Evolutionary conservation across 257 asterid genomes (phyloP).

Genomic region (Lithospermum erythrorhizon): DNA sequence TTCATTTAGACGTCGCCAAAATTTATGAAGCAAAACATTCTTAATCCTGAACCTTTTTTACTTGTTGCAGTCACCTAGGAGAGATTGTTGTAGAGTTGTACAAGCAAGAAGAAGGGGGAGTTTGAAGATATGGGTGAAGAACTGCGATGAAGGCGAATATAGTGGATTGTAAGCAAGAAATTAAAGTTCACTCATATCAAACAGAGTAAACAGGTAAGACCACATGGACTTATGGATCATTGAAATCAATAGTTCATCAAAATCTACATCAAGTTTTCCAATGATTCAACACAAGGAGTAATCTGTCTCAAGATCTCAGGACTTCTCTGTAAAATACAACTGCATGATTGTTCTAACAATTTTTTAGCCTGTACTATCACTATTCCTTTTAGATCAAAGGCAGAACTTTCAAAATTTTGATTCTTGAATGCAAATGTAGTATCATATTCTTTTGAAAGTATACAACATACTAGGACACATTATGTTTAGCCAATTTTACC

Average conservation of each 20-base stretch:
- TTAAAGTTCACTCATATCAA: neutral
- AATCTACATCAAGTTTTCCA: neutral
- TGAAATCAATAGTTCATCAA: constrained; percentile 3
- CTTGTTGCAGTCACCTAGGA: constrained; percentile 42
- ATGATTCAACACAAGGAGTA: too few species aligned
- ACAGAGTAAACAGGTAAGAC: constrained; percentile 4
- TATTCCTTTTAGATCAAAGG: neutral
- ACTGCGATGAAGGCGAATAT: constrained; percentile 63
- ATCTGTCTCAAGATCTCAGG: constrained; percentile 9
- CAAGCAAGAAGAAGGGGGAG: constrained; percentile 42
- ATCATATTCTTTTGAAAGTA: neutral
- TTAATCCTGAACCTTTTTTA: neutral
- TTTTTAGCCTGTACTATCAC: constrained; percentile 7
- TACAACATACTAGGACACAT: neutral
- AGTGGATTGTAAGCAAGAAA: constrained; percentile 24
- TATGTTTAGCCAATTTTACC: neutral
- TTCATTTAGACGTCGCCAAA: neutral
- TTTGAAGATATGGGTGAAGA: constrained; percentile 65
- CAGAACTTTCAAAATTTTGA: neutral
- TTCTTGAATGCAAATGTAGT: neutral
- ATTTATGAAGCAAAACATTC: neutral
- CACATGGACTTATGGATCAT: constrained; percentile 3
- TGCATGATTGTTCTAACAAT: constrained; percentile 17
- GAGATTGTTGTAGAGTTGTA: constrained; percentile 77
- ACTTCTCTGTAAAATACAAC: neutral